Evolutionary conservation across 768 basidiomycete genomes (phyloP), one percentile per base, ranked within the genome.

Genomic region (Lactarius psammicola): DNA sequence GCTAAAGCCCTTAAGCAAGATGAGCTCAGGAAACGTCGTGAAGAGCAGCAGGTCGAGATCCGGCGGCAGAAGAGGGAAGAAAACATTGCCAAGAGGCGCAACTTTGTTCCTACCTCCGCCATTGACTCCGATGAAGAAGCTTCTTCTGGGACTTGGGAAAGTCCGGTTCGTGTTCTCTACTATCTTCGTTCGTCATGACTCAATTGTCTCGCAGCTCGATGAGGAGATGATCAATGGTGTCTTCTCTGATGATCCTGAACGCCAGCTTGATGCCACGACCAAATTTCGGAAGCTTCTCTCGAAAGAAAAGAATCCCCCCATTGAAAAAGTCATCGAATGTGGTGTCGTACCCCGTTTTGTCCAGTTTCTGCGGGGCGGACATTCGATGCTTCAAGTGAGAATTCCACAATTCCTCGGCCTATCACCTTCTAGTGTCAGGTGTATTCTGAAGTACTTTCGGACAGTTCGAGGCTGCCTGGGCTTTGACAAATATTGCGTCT

Each of bases 291-390:
- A 98, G 80, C 84, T 99, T 46, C 86, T 99, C 69, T 98, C 95
- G 71, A 99, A 99, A 80, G 97, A 99, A 81, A 96, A 95, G 82
- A 99, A 98, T 76, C 97, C 97, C 56, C 97, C 96, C 23, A 99
- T 99, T 75, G 97, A 99, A 77, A 87, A 89, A 76, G 97, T 99
- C 71, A 98, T 96, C 76, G 93, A 95, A 72, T 97, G 95, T 77
- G 92, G 94, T 64, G 97, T 99, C 49, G 94, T 99, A 44, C 91
- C 94, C 67, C 92, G 96, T 65, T 98, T 99, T 71, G 97, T 99
- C 54, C 88, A 97, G 76, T 98, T 99, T 78, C 80, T 99, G 70
- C 83, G 85, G 71, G 83, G 78, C 44, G 89, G 89, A 40, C 85
- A 89, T 70, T 86, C 90, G 26, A 90, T 93, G 91, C 86, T 93